Conservation (phyloP, 805 yeast genomes). For the Candida ortonii region DNA sequence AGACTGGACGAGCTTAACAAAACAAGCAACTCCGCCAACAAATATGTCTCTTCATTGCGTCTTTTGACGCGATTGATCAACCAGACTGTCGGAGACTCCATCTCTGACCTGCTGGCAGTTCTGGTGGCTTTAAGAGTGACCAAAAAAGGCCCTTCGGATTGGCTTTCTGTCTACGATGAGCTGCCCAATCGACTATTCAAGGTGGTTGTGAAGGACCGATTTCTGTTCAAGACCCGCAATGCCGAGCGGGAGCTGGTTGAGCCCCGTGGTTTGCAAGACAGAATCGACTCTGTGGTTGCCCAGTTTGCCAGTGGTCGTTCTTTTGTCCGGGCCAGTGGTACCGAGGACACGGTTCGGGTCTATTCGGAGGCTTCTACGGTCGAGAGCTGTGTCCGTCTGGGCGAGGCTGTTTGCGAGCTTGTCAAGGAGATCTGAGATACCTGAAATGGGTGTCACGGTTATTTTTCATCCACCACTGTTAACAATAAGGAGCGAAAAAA, state of each 20-base stretch:
- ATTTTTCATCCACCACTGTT: background rate
- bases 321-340: constrained; percentile 95
- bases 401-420: constrained; percentile 37
- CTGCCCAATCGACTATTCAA: constrained; percentile 83
- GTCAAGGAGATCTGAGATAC: constrained; percentile 25
- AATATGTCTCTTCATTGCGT: constrained; percentile 53
- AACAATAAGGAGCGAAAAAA: too few relatives aligned
- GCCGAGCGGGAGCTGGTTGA: constrained; percentile 80
- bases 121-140: constrained; percentile 57
- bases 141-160: constrained; percentile 49
- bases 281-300: constrained; percentile 64
- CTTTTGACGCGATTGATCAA: constrained; percentile 73
- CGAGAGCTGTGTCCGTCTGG: constrained; percentile 46
- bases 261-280: constrained; percentile 73
- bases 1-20: constrained; percentile 39
- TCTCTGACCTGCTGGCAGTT: constrained; percentile 84
- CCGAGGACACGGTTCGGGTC: constrained; percentile 95
- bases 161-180: constrained; percentile 79
- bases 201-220: constrained; percentile 80
- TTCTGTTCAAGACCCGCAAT: constrained; percentile 75
- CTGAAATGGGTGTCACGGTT: too few relatives aligned
- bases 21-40: constrained; percentile 40
- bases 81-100: constrained; percentile 98
- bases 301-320: constrained; percentile 66
- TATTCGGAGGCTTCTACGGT: constrained; percentile 80